These are phyloP conservation scores for Globisporangium camurandrum DNA, from an alignment of 352 stramenopile species.

Conservation along the genomic window DNA sequence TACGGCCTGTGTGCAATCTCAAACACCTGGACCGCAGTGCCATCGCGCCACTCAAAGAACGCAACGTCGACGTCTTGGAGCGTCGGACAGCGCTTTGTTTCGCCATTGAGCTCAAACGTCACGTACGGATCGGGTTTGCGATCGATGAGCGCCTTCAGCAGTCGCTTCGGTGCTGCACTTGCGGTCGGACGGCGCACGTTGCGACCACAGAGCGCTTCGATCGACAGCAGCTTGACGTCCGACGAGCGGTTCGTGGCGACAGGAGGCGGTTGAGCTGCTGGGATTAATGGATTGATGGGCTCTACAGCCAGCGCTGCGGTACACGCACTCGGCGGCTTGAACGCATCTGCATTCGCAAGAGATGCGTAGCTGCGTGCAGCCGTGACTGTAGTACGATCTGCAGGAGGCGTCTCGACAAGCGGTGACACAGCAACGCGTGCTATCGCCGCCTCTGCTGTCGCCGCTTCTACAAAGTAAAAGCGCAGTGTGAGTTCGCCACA, in stretches of 20 bases:
- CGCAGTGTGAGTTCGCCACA: conserved; percentile 30
- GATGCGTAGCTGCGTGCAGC: background rate
- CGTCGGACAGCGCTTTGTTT: conserved; percentile 20
- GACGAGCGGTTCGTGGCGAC: background rate
- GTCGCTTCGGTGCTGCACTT: conserved; percentile 14
- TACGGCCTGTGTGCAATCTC: conserved; percentile 26
- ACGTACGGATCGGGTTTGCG: conserved; percentile 40
- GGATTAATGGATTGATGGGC: background rate
- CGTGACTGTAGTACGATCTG: background rate
- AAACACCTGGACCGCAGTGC: conserved; percentile 34
- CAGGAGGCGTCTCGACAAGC: no score
- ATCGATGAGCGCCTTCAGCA: conserved; percentile 37
- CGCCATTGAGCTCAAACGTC: conserved; percentile 18
- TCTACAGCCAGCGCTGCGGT: background rate
- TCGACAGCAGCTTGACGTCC: conserved; percentile 29
- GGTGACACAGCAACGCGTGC: background rate
- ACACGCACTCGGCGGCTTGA: background rate
- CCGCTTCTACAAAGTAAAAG: conserved; percentile 17
- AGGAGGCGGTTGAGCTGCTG: no score
- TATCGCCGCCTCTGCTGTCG: background rate
- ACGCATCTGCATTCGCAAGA: background rate
- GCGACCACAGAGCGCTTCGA: conserved; percentile 26
- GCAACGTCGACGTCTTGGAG: conserved; percentile 33
- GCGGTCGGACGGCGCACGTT: conserved; percentile 19
- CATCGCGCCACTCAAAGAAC: conserved; percentile 43